phyloP scores from a whole-genome alignment of 2,329 filamentous ascomycete genomes.

The Botrytis medusae region DNA sequence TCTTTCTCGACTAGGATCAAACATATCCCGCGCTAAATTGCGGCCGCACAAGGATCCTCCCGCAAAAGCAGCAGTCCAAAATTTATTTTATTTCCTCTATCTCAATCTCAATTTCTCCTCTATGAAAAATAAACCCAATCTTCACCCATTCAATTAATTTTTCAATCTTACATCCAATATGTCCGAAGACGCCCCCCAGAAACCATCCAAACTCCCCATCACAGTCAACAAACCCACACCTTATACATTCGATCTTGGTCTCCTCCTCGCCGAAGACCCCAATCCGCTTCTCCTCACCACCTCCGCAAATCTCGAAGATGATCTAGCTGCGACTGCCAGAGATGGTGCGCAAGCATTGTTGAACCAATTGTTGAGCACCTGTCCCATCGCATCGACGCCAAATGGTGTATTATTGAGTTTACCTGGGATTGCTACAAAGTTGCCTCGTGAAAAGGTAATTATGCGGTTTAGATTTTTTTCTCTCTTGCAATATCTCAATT shows the following conservation, averaged over 20 bases:
- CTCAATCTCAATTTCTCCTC: neutral
- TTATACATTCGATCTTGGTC: slow-evolving; percentile 88
- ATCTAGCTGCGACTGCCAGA: slow-evolving; percentile 72
- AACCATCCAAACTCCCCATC: slow-evolving; percentile 51
- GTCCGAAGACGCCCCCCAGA: slow-evolving; percentile 20
- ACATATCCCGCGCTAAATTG: slow-evolving; percentile 22
- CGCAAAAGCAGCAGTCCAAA: slow-evolving; percentile 23
- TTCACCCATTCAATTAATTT: slow-evolving; percentile 18
- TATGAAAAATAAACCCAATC: slow-evolving; percentile 11
- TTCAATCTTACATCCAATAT: slow-evolving; percentile 14
- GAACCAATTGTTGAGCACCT: slow-evolving; percentile 90
- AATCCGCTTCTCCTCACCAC: slow-evolving; percentile 70
- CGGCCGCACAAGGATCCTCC: slow-evolving; percentile 22
- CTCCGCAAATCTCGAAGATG: slow-evolving; percentile 56
- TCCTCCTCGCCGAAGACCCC: slow-evolving; percentile 81
- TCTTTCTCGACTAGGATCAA: slow-evolving; percentile 19
- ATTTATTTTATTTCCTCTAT: slow-evolving; percentile 25
- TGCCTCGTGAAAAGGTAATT: slow-evolving; percentile 81
- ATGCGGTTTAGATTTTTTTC: slow-evolving; percentile 6
- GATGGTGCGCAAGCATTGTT: slow-evolving; percentile 90
- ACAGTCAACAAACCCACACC: slow-evolving; percentile 80
- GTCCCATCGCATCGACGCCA: slow-evolving; percentile 68
- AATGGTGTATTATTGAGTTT: slow-evolving; percentile 77
- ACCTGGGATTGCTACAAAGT: slow-evolving; percentile 64
- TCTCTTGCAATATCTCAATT: neutral